These are phyloP conservation scores for Yamadazyma conglobata DNA, from an alignment of 1,139 yeast species.

Conservation along the genomic window DNA sequence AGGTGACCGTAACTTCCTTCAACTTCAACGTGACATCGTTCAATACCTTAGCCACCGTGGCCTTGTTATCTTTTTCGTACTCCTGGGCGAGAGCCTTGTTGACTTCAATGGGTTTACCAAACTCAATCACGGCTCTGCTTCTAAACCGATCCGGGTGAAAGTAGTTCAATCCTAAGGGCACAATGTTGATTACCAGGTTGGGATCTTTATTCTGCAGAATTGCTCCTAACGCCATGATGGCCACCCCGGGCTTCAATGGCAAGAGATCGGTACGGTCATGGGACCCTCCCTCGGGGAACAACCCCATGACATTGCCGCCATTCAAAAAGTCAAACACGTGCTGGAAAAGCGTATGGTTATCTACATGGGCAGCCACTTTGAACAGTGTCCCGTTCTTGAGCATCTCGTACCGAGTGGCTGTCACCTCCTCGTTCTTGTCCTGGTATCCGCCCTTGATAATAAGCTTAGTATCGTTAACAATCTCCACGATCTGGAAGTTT, in stretches of 20 bases:
- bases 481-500: conserved; percentile 50
- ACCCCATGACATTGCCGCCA: conserved; percentile 56
- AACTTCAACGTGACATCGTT: conserved; percentile 72
- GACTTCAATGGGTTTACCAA: conserved; percentile 84
- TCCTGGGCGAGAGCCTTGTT: conserved; percentile 58
- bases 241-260: conserved; percentile 96
- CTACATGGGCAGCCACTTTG: conserved; percentile 61
- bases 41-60: conserved; percentile 69
- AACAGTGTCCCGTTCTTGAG: conserved; percentile 48
- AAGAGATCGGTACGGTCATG: conserved; percentile 89
- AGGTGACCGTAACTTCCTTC: conserved; percentile 85
- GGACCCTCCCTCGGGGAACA: conserved; percentile 79
- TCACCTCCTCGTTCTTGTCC: conserved; percentile 19
- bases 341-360: conserved; percentile 57
- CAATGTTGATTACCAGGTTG: conserved; percentile 71
- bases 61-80: conserved; percentile 58
- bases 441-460: conserved; percentile 25
- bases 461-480: conserved; percentile 53
- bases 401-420: conserved; percentile 30
- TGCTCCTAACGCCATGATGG: conserved; percentile 96
- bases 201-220: conserved; percentile 61
- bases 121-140: conserved; percentile 91
- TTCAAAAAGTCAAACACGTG: conserved; percentile 62
- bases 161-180: conserved; percentile 96
- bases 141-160: conserved; percentile 94